Percentiles rank a stretch among this genome's conserved stretches.
These are phyloP conservation scores for Cercospora sp. DNA, from an alignment of 2,329 filamentous ascomycete species.

Conservation along the genomic window DNA sequence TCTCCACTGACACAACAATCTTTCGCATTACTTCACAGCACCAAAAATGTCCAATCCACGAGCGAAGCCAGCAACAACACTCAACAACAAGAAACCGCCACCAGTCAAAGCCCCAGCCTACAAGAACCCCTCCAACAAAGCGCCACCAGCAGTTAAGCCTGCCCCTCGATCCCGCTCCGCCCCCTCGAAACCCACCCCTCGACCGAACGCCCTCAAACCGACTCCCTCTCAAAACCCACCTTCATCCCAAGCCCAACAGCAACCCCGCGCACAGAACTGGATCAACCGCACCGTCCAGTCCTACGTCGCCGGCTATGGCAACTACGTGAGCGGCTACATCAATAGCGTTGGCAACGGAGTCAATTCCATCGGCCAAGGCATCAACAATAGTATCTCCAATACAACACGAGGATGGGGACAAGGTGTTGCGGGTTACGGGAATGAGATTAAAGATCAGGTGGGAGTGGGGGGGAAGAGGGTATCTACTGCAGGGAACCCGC, in stretches of 20 bases:
- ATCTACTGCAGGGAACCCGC: conserved; percentile 48
- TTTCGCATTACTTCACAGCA: neutral
- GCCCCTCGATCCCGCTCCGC: conserved; percentile 12
- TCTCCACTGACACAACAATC: neutral
- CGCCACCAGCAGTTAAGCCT: conserved; percentile 5
- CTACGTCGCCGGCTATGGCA: conserved; percentile 47
- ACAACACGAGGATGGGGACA: conserved; percentile 51
- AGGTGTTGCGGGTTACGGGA: conserved; percentile 51
- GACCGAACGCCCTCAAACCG: conserved; percentile 12
- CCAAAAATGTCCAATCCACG: conserved; percentile 20
- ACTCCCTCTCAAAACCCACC: conserved; percentile 21
- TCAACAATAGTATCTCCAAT: conserved; percentile 46
- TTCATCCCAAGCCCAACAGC: conserved; percentile 9
- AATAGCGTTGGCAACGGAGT: conserved; percentile 49
- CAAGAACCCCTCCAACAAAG: conserved; percentile 22
- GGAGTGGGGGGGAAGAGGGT: conserved; percentile 48
- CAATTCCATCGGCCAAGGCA: conserved; percentile 48
- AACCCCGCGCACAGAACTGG: conserved; percentile 43
- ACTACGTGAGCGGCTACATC: conserved; percentile 46
- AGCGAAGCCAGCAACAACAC: conserved; percentile 16
- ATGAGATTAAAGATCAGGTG: conserved; percentile 51
- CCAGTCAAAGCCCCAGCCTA: conserved; percentile 17
- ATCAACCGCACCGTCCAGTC: conserved; percentile 48
- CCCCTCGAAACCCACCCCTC: conserved; percentile 13
- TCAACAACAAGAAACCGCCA: conserved; percentile 16